phyloP scores from a whole-genome alignment of 1,284 basidiomycete genomes.

The Ustilago trichophora region DNA sequence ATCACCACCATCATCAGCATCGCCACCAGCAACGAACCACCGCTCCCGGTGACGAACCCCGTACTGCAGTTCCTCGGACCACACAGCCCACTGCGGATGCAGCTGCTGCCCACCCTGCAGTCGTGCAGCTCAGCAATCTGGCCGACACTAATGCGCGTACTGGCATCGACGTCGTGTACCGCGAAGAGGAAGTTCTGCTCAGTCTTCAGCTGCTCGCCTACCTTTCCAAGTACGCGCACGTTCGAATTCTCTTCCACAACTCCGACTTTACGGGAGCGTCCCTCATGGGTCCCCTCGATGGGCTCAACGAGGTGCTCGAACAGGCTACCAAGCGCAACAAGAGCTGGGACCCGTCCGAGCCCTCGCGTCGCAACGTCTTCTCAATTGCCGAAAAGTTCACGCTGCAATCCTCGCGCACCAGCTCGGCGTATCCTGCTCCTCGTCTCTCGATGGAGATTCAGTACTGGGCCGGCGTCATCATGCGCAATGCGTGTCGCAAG shows the following conservation, averaged over 20 bases:
- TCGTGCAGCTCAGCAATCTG: slow-evolving; percentile 36
- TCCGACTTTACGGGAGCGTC: slow-evolving; percentile 50
- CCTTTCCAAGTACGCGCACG: slow-evolving; percentile 96
- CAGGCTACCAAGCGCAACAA: slow-evolving; percentile 36
- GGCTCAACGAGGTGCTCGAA: slow-evolving; percentile 42
- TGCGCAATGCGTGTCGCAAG: slow-evolving; percentile 98
- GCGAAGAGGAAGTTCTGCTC: slow-evolving; percentile 93
- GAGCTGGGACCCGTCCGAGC: slow-evolving; percentile 58
- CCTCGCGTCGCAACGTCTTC: slow-evolving; percentile 74
- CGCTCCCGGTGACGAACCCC: slow-evolving; percentile 15
- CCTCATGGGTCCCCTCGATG: slow-evolving; percentile 53
- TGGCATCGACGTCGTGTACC: slow-evolving; percentile 70
- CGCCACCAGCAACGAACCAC: slow-evolving; percentile 9
- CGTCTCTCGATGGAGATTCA: slow-evolving; percentile 90
- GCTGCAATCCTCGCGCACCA: slow-evolving; percentile 82
- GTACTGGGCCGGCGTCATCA: slow-evolving; percentile 99
- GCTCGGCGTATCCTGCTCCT: slow-evolving; percentile 64
- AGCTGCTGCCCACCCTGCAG: slow-evolving; percentile 25
- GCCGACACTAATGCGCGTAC: slow-evolving; percentile 30
- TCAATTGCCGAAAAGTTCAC: slow-evolving; percentile 96
- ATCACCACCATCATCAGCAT: slow-evolving; percentile 9
- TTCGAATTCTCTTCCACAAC: slow-evolving; percentile 90
- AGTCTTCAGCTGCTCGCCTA: slow-evolving; percentile 93
- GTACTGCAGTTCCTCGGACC: slow-evolving; percentile 4
- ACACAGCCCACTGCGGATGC: slow-evolving; percentile 18